phyloP scores from a whole-genome alignment of 768 basidiomycete genomes.

The Pleurotus ostreatus region DNA sequence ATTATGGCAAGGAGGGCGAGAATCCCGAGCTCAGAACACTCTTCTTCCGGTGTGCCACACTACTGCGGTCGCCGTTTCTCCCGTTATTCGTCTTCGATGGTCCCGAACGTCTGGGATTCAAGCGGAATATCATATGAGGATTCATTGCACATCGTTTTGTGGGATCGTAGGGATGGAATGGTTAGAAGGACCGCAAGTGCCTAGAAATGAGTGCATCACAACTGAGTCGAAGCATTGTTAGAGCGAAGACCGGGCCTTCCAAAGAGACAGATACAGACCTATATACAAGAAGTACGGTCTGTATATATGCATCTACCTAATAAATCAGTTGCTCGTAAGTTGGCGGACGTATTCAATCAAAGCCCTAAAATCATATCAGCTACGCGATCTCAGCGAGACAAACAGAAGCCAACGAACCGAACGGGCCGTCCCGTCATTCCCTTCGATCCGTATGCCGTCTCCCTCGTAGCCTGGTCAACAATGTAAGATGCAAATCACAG shows the following conservation, averaged over 20 bases:
- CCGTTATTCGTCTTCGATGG: constrained; percentile 94
- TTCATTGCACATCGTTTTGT: too few species aligned
- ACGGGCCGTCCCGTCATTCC: constrained; percentile 82
- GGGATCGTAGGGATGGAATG: background rate
- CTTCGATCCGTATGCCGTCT: constrained; percentile 60
- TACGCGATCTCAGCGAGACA: background rate
- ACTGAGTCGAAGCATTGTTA: too few species aligned
- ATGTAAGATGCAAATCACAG: too few species aligned
- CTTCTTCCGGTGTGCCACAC: constrained; percentile 81
- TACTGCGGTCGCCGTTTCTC: constrained; percentile 75
- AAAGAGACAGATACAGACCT: too few species aligned
- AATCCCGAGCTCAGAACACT: constrained; percentile 80
- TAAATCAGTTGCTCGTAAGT: background rate
- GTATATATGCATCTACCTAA: too few species aligned
- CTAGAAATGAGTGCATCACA: too few species aligned
- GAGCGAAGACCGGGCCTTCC: too few species aligned
- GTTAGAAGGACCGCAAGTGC: too few species aligned
- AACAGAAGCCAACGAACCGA: constrained; percentile 40
- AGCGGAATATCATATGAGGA: constrained; percentile 33
- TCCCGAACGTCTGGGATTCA: constrained; percentile 74
- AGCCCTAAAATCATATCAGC: constrained; percentile 20
- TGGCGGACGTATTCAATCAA: constrained; percentile 31
- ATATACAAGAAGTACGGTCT: too few species aligned
- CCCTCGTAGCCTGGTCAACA: constrained; percentile 31
- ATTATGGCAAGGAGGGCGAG: constrained; percentile 74